A percentile compares a stretch with the other conserved stretches of the same genome.
Evolutionary conservation across 208 protist genomes (phyloP).

Genomic region (Acanthamoeba lenticulata): DNA sequence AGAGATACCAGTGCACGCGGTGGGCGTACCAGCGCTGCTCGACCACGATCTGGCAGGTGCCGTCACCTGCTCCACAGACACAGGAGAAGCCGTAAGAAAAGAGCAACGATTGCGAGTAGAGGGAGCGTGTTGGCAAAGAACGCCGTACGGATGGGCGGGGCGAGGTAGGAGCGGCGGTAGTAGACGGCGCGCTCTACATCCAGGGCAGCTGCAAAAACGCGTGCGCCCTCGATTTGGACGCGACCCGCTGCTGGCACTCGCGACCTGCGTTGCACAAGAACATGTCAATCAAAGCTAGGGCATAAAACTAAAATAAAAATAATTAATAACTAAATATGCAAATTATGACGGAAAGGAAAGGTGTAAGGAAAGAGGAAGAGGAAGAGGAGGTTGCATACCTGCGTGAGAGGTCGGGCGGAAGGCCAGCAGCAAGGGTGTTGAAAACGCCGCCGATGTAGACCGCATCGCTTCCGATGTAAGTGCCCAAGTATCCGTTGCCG

Average conservation of each 20-base stretch:
- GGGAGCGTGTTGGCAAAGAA: background rate
- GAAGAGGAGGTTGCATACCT: background rate
- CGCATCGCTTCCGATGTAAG: conserved; percentile 33
- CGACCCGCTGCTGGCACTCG: conserved; percentile 17
- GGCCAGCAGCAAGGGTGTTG: conserved; percentile 56
- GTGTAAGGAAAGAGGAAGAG: background rate
- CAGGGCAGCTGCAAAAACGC: conserved; percentile 3
- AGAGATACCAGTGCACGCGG: conserved; percentile 59
- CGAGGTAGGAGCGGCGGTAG: conserved; percentile 14
- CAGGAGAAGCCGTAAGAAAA: too few species aligned
- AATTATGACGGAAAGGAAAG: background rate
- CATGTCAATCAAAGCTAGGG: background rate
- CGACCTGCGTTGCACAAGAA: background rate
- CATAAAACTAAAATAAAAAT: background rate
- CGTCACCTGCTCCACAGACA: background rate
- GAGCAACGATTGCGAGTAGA: background rate
- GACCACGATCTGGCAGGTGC: background rate
- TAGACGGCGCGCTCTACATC: conserved; percentile 39
- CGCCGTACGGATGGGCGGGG: background rate
- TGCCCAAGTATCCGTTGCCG: conserved; percentile 49
- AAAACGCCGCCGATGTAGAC: conserved; percentile 65
- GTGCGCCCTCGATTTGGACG: background rate
- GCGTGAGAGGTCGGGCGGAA: conserved; percentile 46
- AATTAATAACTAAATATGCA: background rate
- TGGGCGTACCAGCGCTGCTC: conserved; percentile 63